Evolutionary conservation across 768 basidiomycete species (phyloP).

Genomic region (Rhizopogon vesiculosus): DNA sequence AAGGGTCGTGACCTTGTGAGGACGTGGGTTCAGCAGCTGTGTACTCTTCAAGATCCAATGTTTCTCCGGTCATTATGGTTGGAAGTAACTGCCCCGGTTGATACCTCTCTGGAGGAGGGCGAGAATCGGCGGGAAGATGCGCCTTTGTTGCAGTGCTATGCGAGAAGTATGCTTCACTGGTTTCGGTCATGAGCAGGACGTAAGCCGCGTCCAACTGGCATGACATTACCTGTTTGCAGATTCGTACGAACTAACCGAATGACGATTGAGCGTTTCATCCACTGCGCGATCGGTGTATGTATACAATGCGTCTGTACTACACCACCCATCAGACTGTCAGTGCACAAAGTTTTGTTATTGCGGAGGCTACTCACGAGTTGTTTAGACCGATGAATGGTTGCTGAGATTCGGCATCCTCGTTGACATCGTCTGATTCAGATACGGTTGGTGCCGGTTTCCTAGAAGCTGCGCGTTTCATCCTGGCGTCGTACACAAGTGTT

Average conservation of each 20-base stretch:
- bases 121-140: constrained; percentile 3
- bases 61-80: constrained; percentile 64
- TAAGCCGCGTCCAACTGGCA: not conserved
- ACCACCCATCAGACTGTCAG: not conserved
- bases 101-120: constrained; percentile 34
- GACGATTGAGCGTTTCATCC: not conserved
- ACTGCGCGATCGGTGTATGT: not conserved
- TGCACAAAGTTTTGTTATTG: not conserved
- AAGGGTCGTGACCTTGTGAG: constrained; percentile 25
- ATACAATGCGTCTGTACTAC: not conserved
- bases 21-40: constrained; percentile 7
- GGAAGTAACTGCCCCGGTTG: constrained; percentile 58
- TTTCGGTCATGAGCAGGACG: constrained; percentile 2
- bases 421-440: not conserved
- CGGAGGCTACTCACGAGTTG: not conserved
- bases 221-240: not conserved
- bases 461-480: constrained; percentile 8
- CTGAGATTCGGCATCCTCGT: not conserved
- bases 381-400: not conserved
- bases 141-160: not conserved
- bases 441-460: constrained; percentile 19
- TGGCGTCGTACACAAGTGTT: not conserved
- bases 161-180: not conserved
- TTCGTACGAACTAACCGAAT: constrained; percentile 2
- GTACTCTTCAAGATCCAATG: constrained; percentile 45